Evolutionary conservation across 2,329 filamentous ascomycete species (phyloP).

Genomic region (Fusarium buharicum): DNA sequence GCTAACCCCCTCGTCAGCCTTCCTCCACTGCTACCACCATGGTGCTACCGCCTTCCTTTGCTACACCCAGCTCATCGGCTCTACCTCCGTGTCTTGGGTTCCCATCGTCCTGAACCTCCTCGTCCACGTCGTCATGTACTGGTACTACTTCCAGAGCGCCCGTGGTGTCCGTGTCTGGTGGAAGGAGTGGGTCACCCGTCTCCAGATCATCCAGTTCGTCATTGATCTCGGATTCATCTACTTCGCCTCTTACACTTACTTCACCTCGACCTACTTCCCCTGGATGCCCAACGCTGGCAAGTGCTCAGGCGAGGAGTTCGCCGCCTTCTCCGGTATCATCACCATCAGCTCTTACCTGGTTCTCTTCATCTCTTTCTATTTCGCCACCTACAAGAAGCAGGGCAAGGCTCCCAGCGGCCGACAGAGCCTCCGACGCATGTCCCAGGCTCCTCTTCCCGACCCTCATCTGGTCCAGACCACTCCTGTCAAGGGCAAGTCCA

Average conservation of each 20-base stretch:
- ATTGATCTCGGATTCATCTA: slow-evolving; percentile 98
- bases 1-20: slow-evolving; percentile 65
- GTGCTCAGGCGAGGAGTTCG: slow-evolving; percentile 97
- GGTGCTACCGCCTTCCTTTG: slow-evolving; percentile 95
- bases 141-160: slow-evolving; percentile 99
- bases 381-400: slow-evolving; percentile 93
- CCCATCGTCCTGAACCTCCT: slow-evolving; percentile 90
- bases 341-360: slow-evolving; percentile 95
- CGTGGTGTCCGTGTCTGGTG: slow-evolving; percentile 97
- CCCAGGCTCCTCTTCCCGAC: slow-evolving; percentile 77
- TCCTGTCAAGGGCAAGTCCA: slow-evolving; percentile 53
- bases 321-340: slow-evolving; percentile 89
- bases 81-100: slow-evolving; percentile 95
- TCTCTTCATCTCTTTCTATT: slow-evolving; percentile 99
- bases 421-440: slow-evolving; percentile 76
- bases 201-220: slow-evolving; percentile 97
- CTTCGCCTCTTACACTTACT: slow-evolving; percentile 99
- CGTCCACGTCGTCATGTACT: slow-evolving; percentile 99
- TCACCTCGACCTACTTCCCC: slow-evolving; percentile 88
- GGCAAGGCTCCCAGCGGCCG: slow-evolving; percentile 82
- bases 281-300: slow-evolving; percentile 84
- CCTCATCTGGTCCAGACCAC: slow-evolving; percentile 73
- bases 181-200: slow-evolving; percentile 99
- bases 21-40: slow-evolving; percentile 99
- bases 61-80: slow-evolving; percentile 95